These are phyloP conservation scores for Uronychia binucleata DNA, from an alignment of 73 alveolate species.

Conservation along the genomic window DNA sequence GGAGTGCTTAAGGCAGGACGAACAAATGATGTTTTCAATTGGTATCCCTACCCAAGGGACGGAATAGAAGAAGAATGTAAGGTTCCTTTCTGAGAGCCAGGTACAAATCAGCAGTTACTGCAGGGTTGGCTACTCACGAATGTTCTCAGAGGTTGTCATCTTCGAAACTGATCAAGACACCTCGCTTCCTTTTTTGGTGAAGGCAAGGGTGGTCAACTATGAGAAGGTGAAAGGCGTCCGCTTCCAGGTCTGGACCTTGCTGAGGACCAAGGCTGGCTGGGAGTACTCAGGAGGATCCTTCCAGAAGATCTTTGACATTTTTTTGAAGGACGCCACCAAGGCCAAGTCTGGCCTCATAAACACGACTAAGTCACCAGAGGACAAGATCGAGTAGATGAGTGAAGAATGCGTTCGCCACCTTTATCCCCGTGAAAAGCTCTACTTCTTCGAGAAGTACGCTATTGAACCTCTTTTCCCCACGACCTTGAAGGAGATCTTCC, in stretches of 20 bases:
- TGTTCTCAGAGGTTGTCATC: neutral
- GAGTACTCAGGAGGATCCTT: neutral
- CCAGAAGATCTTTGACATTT: neutral
- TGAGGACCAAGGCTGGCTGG: neutral
- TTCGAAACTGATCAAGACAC: neutral
- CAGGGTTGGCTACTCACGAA: neutral
- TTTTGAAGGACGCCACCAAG: neutral
- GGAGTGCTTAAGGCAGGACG: neutral
- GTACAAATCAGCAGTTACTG: neutral
- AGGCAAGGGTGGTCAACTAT: neutral
- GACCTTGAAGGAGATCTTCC: neutral
- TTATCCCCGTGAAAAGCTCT: neutral
- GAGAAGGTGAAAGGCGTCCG: neutral
- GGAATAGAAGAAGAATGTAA: neutral
- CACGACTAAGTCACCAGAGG: neutral
- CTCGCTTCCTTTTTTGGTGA: neutral
- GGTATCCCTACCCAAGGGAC: neutral
- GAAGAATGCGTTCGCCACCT: neutral
- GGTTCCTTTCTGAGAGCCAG: neutral
- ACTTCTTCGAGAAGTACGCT: neutral
- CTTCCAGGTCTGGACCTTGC: neutral
- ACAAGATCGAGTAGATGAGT: neutral
- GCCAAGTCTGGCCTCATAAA: neutral
- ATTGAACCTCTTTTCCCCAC: neutral
- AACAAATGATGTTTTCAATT: neutral